Base-by-base conservation (phyloP, 2,329 filamentous ascomycete genomes). In the Colletotrichum tamarilloi region DNA sequence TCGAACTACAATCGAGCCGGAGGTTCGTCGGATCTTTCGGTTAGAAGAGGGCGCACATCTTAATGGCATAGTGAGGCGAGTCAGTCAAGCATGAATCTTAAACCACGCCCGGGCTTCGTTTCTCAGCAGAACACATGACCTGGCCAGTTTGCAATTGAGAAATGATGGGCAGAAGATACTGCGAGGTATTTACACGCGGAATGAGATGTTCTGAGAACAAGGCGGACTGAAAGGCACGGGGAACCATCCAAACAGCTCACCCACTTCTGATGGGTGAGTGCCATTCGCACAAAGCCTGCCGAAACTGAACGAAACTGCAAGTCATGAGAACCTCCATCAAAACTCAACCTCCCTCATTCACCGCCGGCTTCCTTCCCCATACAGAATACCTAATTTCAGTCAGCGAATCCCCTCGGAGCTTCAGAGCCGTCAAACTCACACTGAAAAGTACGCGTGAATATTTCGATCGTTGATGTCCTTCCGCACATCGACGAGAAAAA, bases 391-490 rank as follows among this genome's bases (percentile, higher is more conserved):
- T 58, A 12, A 14, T 58, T 19, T 11, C 56, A 16, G 11, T 58
- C 28, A 56, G 53, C 4, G 3, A 19, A 14, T 19, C 28, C 5
- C 24, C 26, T 19, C 24, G 7, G 11, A 7, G 56, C 19, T 32
- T n/a, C 28, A 32, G 7, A 8, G 14, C 30, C 5, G 52, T 24
- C 4, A n/a, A 19, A 32, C 35, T 32, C 7, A 67, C 63, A 67
- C 5, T 2, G 53, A 26, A 4, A n/a, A 78, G 53, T 78, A 80
- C 5, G 75, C 74, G 67, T 80, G 78, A 8, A 78, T 71, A 7
- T 42, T 76, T 5, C 53, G 62, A 24, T 77, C 68, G 35, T 70
- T 71, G 5, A 78, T 38, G 8, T 79, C 76, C 42, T 71, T 75
- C 9, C 76, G 74, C 1, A 77, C 76, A 4, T 67, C 24, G 1